These are phyloP conservation scores for Cucurbita moschata DNA, from an alignment of 306 rosid genomes.

Conservation along the genomic window DNA sequence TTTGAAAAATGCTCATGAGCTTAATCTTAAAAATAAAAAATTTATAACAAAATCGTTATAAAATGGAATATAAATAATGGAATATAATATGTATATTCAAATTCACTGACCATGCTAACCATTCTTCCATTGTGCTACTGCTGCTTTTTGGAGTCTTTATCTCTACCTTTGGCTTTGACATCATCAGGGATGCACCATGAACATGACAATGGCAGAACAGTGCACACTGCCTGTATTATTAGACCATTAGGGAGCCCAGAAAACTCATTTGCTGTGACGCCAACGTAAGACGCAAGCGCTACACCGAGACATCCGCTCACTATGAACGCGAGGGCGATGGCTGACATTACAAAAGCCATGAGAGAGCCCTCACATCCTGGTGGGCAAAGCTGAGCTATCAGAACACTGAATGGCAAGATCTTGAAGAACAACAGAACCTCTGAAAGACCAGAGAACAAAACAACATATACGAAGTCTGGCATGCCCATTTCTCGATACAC, in stretches of 20 bases:
- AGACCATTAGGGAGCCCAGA: slow-evolving; percentile 62
- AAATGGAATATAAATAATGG: not conserved
- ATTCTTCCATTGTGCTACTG: not conserved
- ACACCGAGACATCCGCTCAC: slow-evolving; percentile 83
- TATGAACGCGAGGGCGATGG: slow-evolving; percentile 54
- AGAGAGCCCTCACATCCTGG: slow-evolving; percentile 86
- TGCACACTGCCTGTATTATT: slow-evolving; percentile 52
- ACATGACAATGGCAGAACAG: slow-evolving; percentile 58
- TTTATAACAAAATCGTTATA: not conserved
- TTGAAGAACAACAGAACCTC: slow-evolving; percentile 66
- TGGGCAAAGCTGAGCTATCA: slow-evolving; percentile 65
- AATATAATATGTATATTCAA: not conserved
- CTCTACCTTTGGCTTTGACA: slow-evolving; percentile 16
- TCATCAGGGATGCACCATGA: slow-evolving; percentile 62
- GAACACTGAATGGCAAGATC: slow-evolving; percentile 68
- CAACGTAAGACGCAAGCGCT: slow-evolving; percentile 50
- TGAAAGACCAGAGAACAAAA: slow-evolving; percentile 57
- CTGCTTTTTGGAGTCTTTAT: not conserved
- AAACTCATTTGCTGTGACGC: slow-evolving; percentile 50
- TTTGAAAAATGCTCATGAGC: not conserved
- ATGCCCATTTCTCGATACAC: slow-evolving; percentile 50
- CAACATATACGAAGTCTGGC: slow-evolving; percentile 53
- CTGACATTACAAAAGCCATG: slow-evolving; percentile 86
- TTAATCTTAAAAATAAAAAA: not conserved
- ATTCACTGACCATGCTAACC: not conserved